phyloP scores from a whole-genome alignment of 129 eudicot genomes.

The Tagetes erecta region DNA sequence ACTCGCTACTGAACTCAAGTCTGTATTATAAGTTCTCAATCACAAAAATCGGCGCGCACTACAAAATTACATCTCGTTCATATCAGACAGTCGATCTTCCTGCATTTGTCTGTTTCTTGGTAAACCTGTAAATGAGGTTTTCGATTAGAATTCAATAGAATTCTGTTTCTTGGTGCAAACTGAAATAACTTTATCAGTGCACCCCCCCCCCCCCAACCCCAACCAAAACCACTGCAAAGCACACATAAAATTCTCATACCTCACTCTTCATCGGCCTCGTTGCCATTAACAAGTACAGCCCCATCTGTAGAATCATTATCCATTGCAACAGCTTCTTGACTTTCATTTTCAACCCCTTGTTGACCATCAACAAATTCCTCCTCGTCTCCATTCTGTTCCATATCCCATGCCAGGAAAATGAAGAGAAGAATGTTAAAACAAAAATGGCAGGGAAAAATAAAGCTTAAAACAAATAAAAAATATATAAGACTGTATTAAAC shows the following conservation, averaged over 20 bases:
- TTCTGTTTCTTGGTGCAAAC: too few relatives aligned
- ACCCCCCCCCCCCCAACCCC: too few relatives aligned
- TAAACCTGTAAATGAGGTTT: background rate
- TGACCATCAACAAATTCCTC: constrained; percentile 43
- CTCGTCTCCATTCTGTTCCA: constrained; percentile 55
- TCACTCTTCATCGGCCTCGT: constrained; percentile 88
- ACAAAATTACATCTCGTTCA: constrained; percentile 32
- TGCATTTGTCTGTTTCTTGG: background rate
- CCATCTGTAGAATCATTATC: constrained; percentile 97
- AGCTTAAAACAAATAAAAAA: constrained; percentile 2
- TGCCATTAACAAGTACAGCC: constrained; percentile 85
- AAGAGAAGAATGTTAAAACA: constrained; percentile 7
- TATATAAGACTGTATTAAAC: background rate
- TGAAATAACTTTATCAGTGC: too few relatives aligned
- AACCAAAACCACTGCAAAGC: too few relatives aligned
- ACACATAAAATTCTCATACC: constrained; percentile 29
- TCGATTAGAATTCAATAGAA: background rate
- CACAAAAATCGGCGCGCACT: constrained; percentile 18
- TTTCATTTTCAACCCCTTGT: constrained; percentile 27
- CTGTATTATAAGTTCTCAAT: constrained; percentile 22
- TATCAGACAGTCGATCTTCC: constrained; percentile 17
- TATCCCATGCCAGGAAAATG: constrained; percentile 33
- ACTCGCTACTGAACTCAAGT: constrained; percentile 18
- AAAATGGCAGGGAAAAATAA: background rate
- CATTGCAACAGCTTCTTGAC: constrained; percentile 54